phyloP scores from a whole-genome alignment of 148 eudicot genomes.

The Nepenthes mirabilis region DNA sequence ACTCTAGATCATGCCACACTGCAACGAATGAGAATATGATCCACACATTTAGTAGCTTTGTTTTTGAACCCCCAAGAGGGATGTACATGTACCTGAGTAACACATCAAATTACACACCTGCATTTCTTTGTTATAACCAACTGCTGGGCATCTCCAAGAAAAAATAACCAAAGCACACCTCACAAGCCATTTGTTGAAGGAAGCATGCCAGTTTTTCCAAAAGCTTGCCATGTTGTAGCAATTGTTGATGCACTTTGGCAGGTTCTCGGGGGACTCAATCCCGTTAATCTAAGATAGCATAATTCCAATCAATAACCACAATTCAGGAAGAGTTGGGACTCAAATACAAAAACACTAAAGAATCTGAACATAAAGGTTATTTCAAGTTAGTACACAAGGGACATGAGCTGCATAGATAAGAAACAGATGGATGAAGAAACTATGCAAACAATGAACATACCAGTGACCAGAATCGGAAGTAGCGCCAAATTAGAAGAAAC shows the following conservation, averaged over 20 bases:
- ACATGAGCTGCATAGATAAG: not conserved
- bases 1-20: slow-evolving; percentile 95
- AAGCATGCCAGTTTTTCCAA: slow-evolving; percentile 99
- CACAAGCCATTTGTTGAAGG: slow-evolving; percentile 97
- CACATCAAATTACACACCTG: not conserved
- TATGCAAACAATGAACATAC: slow-evolving; percentile 21
- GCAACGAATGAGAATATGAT: slow-evolving; percentile 97
- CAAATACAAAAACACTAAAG: not conserved
- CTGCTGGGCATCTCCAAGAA: not conserved
- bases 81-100: slow-evolving; percentile 75
- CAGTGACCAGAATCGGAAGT: slow-evolving; percentile 88
- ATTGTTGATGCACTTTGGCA: slow-evolving; percentile 95
- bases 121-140: not conserved
- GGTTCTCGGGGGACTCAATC: slow-evolving; percentile 86
- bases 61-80: slow-evolving; percentile 86
- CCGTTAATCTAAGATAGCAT: slow-evolving; percentile 48
- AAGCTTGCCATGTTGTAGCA: slow-evolving; percentile 86
- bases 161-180: slow-evolving; percentile 30
- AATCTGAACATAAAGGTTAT: too few species aligned
- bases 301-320: not conserved
- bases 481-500: slow-evolving; percentile 92
- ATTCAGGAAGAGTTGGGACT: not conserved
- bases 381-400: too few species aligned
- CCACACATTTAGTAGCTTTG: slow-evolving; percentile 86
- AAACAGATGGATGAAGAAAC: not conserved